Percentiles rank a stretch among this genome's conserved stretches.
Evolutionary conservation across 192 early-diverging fungal species (phyloP).

Genomic region (Borealophlyctis nickersoniae): DNA sequence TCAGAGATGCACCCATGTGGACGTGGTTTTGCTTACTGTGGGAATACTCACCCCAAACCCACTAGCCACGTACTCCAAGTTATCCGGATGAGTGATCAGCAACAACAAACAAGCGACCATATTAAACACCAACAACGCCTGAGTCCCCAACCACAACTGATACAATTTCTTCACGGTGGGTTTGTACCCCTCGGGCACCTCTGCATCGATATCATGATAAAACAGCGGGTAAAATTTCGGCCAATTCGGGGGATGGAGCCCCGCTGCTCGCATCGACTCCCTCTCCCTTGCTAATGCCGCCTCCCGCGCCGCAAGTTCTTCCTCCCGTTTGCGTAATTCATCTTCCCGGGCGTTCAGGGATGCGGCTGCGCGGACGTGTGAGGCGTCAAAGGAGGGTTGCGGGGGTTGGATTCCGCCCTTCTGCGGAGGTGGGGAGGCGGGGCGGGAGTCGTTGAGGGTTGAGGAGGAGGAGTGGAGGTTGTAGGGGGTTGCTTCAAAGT

Average conservation of each 20-base stretch:
- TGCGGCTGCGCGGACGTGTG: too few species aligned
- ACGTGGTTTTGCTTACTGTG: not conserved
- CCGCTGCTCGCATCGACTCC: conserved; percentile 52
- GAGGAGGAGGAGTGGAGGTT: conserved; percentile 9
- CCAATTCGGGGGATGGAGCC: conserved; percentile 66
- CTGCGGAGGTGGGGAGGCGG: too few species aligned
- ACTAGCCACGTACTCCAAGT: conserved; percentile 66
- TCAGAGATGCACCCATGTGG: not conserved
- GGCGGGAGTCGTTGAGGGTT: conserved; percentile 25
- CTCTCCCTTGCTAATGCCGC: conserved; percentile 63
- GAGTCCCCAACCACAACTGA: conserved; percentile 68
- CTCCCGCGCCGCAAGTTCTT: conserved; percentile 75
- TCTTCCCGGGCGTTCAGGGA: conserved; percentile 54
- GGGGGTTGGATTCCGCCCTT: too few species aligned
- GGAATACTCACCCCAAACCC: conserved; percentile 71
- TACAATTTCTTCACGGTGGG: conserved; percentile 63
- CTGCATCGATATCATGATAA: conserved; percentile 69
- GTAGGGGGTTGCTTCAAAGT: not conserved
- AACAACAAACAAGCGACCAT: conserved; percentile 74
- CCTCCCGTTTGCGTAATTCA: conserved; percentile 70
- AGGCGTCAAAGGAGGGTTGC: too few species aligned
- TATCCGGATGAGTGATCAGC: conserved; percentile 61
- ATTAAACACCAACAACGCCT: conserved; percentile 67
- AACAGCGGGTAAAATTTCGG: conserved; percentile 81
- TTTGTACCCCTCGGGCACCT: conserved; percentile 67